A percentile compares a stretch with the other conserved stretches of the same genome.
Conservation (phyloP, 805 yeast genomes). For the Citeromyces matritensis region DNA sequence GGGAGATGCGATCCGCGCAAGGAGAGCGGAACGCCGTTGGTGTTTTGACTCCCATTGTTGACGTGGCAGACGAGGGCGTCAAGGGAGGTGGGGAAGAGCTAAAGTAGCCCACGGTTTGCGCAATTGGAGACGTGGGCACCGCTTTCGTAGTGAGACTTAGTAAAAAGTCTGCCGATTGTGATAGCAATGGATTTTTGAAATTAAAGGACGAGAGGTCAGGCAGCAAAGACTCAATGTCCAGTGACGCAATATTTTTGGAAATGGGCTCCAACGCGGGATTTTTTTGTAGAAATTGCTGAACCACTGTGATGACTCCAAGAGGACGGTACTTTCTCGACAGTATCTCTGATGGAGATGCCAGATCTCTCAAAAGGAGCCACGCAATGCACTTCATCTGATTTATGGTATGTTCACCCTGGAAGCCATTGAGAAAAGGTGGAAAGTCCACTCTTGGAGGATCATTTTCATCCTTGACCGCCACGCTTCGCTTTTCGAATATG, state of each 20-base stretch:
- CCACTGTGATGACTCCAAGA: slow-evolving; percentile 37
- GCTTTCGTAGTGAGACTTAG: background rate
- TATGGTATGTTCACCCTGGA: slow-evolving; percentile 23
- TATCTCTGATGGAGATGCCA: slow-evolving; percentile 33
- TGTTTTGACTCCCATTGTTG: slow-evolving; percentile 1
- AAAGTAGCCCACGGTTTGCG: background rate
- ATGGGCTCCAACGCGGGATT: too few relatives aligned
- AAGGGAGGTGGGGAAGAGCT: slow-evolving; percentile 5
- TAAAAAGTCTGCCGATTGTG: slow-evolving; percentile 1
- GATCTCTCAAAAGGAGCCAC: slow-evolving; percentile 24
- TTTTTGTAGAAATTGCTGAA: slow-evolving; percentile 11
- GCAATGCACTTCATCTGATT: slow-evolving; percentile 23
- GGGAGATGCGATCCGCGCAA: too few relatives aligned
- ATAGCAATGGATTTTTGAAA: slow-evolving; percentile 1
- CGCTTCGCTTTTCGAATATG: slow-evolving; percentile 5
- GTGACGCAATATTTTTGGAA: slow-evolving; percentile 4
- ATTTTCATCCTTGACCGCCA: slow-evolving; percentile 14
- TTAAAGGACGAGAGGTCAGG: background rate
- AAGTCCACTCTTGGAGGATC: slow-evolving; percentile 20
- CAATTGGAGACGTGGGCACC: too few relatives aligned
- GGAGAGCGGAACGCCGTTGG: too few relatives aligned
- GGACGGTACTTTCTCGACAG: slow-evolving; percentile 32
- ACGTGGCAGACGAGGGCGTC: slow-evolving; percentile 5
- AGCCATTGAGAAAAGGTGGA: slow-evolving; percentile 34
- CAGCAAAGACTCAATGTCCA: slow-evolving; percentile 6